Evolutionary conservation across 768 basidiomycete genomes (phyloP), one percentile per base, ranked within the genome.

Genomic region (Pholiota conissans): DNA sequence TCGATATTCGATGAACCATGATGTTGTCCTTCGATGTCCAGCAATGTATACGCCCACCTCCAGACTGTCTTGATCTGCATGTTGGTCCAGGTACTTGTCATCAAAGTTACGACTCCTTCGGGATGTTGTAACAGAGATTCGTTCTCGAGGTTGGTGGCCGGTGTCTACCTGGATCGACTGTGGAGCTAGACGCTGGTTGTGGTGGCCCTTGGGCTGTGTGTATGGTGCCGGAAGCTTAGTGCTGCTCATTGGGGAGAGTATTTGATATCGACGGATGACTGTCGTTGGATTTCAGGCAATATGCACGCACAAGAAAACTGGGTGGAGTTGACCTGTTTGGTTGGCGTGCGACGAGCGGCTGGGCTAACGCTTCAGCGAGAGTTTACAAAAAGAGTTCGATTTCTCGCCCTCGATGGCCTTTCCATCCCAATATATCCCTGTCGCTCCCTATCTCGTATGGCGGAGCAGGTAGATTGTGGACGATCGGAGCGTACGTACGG

Each of bases 41-140:
- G 32, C 55, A 51, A 42, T 45, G 8, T n/a, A 20, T 40, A 28
- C 27, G 24, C 49, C 24, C 57, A 39, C 40, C 40, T 32, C 37
- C 47, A n/a, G 27, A 22, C 29, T 16, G 34, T 51, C 24, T 47
- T 46, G 13, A 24, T 46, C 49, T 52, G 49, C 63, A 73, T 61
- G 72, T 72, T 69, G 65, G 65, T 67, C 52, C 56, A 14, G 51
- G 55, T 55, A 18, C 35, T 55, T 42, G 59, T 59, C 34, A 49
- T 53, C 72, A 74, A 73, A 76, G 69, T 80, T 80, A 72, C 59
- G 67, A 62, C 63, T 76, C 70, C 76, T 64, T 35, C 64, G 78
- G 79, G 79, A 74, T 68, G 71, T 65, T 65, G 63, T 71, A 80
- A 79, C 66, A 84, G 81, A 82, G 82, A 80, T 78, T 82, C 68